Evolutionary conservation across 225 moss, liverwort and hornwort species (phyloP).

Genomic region (Physcomitrium patens): DNA sequence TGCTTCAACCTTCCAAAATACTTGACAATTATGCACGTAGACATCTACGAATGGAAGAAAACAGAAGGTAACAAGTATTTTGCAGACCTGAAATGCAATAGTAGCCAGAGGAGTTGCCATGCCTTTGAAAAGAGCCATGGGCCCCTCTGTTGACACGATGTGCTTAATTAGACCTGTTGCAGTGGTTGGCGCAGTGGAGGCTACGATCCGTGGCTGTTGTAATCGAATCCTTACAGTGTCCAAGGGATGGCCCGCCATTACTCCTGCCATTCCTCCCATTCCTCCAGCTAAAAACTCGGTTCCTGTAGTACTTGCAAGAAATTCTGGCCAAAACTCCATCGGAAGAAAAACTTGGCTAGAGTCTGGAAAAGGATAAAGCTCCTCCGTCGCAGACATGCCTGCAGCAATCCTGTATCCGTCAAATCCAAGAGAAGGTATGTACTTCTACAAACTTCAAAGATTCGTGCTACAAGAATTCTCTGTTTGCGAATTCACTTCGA

Average conservation of each 20-base stretch:
- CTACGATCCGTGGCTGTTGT: conserved; percentile 76
- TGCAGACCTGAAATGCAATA: conserved; percentile 86
- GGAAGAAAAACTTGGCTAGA: conserved; percentile 53
- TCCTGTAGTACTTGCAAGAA: conserved; percentile 83
- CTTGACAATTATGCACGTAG: conserved; percentile 9
- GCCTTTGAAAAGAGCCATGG: conserved; percentile 94
- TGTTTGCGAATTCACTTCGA: conserved; percentile 10
- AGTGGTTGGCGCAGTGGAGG: conserved; percentile 55
- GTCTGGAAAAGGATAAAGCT: conserved; percentile 62
- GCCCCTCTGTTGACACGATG: conserved; percentile 82
- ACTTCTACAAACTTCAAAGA: conserved; percentile 1
- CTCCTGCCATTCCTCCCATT: conserved; percentile 95
- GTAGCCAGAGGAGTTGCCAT: conserved; percentile 92
- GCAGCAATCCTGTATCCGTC: conserved; percentile 32
- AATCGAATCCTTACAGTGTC: conserved; percentile 89
- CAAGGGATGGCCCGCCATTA: conserved; percentile 87
- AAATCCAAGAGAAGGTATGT: conserved; percentile 16
- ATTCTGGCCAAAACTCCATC: conserved; percentile 98
- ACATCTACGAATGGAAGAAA: neutral
- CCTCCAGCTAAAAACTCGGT: conserved; percentile 94
- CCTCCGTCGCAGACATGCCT: conserved; percentile 72
- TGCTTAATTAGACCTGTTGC: conserved; percentile 73
- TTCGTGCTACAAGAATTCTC: conserved; percentile 4
- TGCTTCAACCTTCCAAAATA: conserved; percentile 21
- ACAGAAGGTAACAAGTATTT: neutral